A percentile compares a stretch with the other conserved stretches of the same genome.
phyloP scores from a whole-genome alignment of 1,284 basidiomycete genomes.

The Xerocomus amazonicus region DNA sequence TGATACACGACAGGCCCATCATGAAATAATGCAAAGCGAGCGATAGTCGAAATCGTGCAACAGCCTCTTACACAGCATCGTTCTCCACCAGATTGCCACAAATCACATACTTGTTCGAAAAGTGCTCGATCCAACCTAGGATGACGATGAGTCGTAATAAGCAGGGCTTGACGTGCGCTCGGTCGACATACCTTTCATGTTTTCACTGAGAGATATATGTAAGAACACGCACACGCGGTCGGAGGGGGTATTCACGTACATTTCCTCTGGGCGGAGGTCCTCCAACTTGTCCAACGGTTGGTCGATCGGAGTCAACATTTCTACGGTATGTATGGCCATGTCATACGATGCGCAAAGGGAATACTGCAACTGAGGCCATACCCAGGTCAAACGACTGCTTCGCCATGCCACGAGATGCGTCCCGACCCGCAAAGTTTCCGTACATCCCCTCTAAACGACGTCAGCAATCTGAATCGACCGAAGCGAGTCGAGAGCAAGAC shows the following conservation, averaged over 20 bases:
- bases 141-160: neutral
- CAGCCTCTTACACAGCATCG: slow-evolving; percentile 36
- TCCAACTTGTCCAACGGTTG: slow-evolving; percentile 81
- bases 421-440: slow-evolving; percentile 93
- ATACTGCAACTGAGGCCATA: slow-evolving; percentile 37
- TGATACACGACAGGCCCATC: slow-evolving; percentile 11
- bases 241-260: slow-evolving; percentile 51
- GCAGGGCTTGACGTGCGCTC: too few relatives aligned
- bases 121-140: slow-evolving; percentile 85
- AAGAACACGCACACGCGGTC: slow-evolving; percentile 2
- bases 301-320: slow-evolving; percentile 87
- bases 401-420: slow-evolving; percentile 94
- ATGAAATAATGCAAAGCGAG: neutral
- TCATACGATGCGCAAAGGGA: slow-evolving; percentile 1
- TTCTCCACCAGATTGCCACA: slow-evolving; percentile 84
- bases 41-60: too few relatives aligned
- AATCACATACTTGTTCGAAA: slow-evolving; percentile 82
- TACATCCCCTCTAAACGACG: slow-evolving; percentile 74
- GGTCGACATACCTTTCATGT: slow-evolving; percentile 68
- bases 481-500: neutral
- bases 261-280: slow-evolving; percentile 76
- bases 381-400: slow-evolving; percentile 93
- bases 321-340: slow-evolving; percentile 39
- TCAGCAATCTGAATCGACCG: neutral
- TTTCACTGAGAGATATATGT: slow-evolving; percentile 55